Evolutionary conservation across 768 basidiomycete genomes (phyloP).

Genomic region (Lentinus brumalis): DNA sequence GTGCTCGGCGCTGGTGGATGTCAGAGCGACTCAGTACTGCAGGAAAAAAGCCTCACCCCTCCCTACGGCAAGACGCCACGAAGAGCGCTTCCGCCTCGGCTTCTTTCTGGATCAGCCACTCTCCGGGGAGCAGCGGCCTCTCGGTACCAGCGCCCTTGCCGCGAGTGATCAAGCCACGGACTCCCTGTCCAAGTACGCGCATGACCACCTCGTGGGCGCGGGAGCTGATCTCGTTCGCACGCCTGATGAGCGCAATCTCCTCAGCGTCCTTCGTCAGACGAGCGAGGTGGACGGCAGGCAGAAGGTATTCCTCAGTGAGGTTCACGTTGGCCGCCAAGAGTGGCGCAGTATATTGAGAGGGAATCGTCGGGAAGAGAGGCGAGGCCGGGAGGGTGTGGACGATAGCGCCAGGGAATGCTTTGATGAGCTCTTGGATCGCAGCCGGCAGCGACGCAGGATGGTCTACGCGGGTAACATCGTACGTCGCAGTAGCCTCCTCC

Average conservation of each 20-base stretch:
- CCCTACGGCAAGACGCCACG: constrained; percentile 83
- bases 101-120: constrained; percentile 92
- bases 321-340: constrained; percentile 37
- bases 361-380: constrained; percentile 53
- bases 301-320: constrained; percentile 63
- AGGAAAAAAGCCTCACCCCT: constrained; percentile 60
- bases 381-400: constrained; percentile 68
- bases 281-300: constrained; percentile 77
- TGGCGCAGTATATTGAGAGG: constrained; percentile 43
- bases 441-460: constrained; percentile 48
- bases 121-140: constrained; percentile 63
- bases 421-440: constrained; percentile 48
- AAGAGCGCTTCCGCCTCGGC: constrained; percentile 94
- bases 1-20: constrained; percentile 62
- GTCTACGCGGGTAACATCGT: constrained; percentile 62
- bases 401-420: constrained; percentile 53
- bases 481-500: constrained; percentile 51
- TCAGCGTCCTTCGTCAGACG: constrained; percentile 74
- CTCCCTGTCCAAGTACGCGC: constrained; percentile 81
- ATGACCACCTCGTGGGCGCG: constrained; percentile 91
- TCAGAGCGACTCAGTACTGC: not conserved
- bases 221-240: constrained; percentile 85
- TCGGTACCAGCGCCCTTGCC: constrained; percentile 42
- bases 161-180: constrained; percentile 54
- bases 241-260: constrained; percentile 76